Evolutionary conservation across 2,329 filamentous ascomycete genomes (phyloP).

Genomic region (Colletotrichum magnum): DNA sequence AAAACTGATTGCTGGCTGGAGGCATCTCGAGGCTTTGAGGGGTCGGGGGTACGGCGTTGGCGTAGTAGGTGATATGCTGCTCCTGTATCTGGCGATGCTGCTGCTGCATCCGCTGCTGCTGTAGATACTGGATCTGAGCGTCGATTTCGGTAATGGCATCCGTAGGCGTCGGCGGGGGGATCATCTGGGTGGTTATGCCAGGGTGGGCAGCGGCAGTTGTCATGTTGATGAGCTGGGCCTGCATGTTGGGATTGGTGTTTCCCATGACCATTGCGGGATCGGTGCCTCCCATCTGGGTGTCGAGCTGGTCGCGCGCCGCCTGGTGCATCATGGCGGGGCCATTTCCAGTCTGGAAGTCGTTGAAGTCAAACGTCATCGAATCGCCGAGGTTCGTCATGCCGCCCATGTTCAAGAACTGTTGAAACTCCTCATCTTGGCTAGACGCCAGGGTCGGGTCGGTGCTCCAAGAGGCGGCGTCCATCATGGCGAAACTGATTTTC

Average conservation of each 20-base stretch:
- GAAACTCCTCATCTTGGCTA: constrained; percentile 71
- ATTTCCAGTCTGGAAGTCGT: constrained; percentile 62
- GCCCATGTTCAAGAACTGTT: constrained; percentile 75
- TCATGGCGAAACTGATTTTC: constrained; percentile 56
- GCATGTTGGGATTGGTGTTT: constrained; percentile 43
- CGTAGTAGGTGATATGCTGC: constrained; percentile 61
- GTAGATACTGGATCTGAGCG: constrained; percentile 76
- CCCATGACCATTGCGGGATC: constrained; percentile 55
- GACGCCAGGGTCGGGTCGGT: constrained; percentile 68
- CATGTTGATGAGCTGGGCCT: constrained; percentile 64
- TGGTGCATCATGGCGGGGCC: constrained; percentile 57
- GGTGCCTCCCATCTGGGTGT: constrained; percentile 65
- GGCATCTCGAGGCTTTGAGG: constrained; percentile 86
- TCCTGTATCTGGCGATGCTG: constrained; percentile 72
- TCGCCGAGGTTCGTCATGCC: constrained; percentile 68
- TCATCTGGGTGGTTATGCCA: constrained; percentile 61
- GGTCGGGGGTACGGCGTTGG: constrained; percentile 79
- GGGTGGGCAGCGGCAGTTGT: constrained; percentile 61
- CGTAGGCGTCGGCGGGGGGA: constrained; percentile 60
- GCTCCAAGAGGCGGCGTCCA: constrained; percentile 69
- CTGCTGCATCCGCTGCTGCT: constrained; percentile 74
- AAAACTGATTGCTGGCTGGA: constrained; percentile 71
- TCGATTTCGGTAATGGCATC: constrained; percentile 73
- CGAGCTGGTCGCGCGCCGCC: constrained; percentile 57
- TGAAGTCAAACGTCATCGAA: constrained; percentile 72